Conservation (phyloP, 2,329 filamentous ascomycete species). For the Fusarium papillatum region DNA sequence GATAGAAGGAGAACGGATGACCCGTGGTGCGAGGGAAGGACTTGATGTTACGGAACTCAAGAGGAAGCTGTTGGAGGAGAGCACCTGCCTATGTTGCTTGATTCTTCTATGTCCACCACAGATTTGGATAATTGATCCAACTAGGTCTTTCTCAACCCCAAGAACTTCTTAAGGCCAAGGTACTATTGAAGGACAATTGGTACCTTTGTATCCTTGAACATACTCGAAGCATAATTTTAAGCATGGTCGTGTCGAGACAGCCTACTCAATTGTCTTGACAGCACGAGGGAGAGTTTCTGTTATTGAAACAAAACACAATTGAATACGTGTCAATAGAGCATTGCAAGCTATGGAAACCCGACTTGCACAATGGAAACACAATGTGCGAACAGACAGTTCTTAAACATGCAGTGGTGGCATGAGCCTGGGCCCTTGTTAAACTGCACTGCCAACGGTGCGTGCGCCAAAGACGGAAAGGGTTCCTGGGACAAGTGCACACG, state of each 20-base stretch:
- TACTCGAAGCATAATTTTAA: background rate
- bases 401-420: background rate
- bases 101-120: background rate
- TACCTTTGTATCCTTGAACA: background rate
- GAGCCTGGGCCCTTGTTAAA: conserved; percentile 14
- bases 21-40: background rate
- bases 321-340: background rate
- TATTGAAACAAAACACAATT: background rate
- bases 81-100: background rate
- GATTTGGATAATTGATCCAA: background rate
- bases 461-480: conserved; percentile 21
- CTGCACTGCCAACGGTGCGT: conserved; percentile 21
- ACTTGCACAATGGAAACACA: background rate
- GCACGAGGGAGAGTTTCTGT: background rate
- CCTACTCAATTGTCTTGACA: background rate
- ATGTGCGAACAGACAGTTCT: background rate
- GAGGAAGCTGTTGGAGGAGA: background rate
- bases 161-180: background rate
- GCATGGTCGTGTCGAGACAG: background rate
- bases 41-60: background rate
- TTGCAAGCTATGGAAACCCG: background rate
- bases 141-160: background rate
- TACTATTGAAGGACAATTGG: background rate
- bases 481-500: background rate
- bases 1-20: background rate